Evolutionary conservation across 2,329 filamentous ascomycete species (phyloP).

Genomic region (Paecilomyces fulvus): DNA sequence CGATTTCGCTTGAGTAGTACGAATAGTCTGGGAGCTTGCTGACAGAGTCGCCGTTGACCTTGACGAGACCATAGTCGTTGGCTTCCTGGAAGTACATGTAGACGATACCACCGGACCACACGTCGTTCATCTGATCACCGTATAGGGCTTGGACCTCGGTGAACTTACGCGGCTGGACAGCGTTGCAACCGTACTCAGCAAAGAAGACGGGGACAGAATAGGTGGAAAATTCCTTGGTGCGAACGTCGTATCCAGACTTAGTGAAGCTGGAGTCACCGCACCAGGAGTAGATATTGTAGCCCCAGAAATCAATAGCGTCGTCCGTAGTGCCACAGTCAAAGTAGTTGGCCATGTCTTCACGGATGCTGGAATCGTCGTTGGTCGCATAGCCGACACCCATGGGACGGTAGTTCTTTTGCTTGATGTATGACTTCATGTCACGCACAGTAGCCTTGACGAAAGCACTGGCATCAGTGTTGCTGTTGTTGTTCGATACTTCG

Average conservation of each 20-base stretch:
- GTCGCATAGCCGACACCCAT: constrained; percentile 93
- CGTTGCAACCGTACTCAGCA: constrained; percentile 96
- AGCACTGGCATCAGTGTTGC: constrained; percentile 83
- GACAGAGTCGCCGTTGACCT: constrained; percentile 57
- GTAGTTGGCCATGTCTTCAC: constrained; percentile 75
- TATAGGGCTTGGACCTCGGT: constrained; percentile 79
- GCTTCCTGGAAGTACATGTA: constrained; percentile 96
- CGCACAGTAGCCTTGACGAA: constrained; percentile 97
- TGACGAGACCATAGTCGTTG: constrained; percentile 69
- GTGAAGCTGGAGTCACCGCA: constrained; percentile 75
- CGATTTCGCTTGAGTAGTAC: constrained; percentile 61
- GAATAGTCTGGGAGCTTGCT: constrained; percentile 66
- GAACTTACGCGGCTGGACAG: constrained; percentile 63
- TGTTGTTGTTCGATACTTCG: constrained; percentile 82
- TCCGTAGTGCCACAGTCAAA: constrained; percentile 75
- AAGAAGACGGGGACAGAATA: constrained; percentile 97
- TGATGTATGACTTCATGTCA: constrained; percentile 93
- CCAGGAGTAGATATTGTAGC: constrained; percentile 99
- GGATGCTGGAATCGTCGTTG: constrained; percentile 81
- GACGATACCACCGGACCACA: constrained; percentile 94
- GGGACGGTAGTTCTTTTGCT: constrained; percentile 62
- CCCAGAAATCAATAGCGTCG: constrained; percentile 87
- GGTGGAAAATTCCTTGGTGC: constrained; percentile 75
- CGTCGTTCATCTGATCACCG: constrained; percentile 67
- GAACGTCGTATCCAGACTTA: constrained; percentile 69